Percentiles rank a stretch among this genome's conserved stretches.
Evolutionary conservation across 352 stramenopile species (phyloP).

Genomic region (Pythium sp.): DNA sequence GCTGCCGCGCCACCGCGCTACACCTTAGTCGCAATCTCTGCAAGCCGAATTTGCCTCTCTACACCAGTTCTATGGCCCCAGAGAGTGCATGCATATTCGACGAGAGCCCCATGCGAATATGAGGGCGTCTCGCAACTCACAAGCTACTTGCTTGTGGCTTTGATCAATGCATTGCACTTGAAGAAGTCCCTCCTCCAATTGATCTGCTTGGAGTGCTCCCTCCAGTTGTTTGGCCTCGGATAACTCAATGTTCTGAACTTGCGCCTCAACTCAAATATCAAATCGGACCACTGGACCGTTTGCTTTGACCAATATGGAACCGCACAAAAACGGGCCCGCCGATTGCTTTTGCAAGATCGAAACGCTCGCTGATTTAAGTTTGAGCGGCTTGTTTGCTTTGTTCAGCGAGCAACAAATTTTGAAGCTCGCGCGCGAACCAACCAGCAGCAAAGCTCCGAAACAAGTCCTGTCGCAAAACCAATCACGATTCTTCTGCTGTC

Average conservation of each 20-base stretch:
- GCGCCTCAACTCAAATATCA: not conserved
- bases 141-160: not conserved
- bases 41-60: not conserved
- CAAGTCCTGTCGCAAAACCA: not conserved
- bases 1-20: not conserved
- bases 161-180: not conserved
- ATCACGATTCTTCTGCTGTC: not conserved
- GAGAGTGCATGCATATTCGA: not conserved
- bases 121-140: not conserved
- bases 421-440: too few relatives aligned
- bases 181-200: not conserved
- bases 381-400: not conserved
- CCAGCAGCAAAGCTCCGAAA: not conserved
- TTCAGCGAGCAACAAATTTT: not conserved
- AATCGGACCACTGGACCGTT: not conserved
- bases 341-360: not conserved
- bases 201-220: not conserved
- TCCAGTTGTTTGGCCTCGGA: not conserved
- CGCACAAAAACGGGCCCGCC: not conserved
- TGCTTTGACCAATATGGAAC: not conserved
- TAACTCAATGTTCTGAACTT: not conserved
- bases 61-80: not conserved
- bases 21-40: slow-evolving; percentile 9
- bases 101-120: not conserved
- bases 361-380: not conserved